Percentiles rank a stretch among this genome's conserved stretches.
These are phyloP conservation scores for Plantago major DNA, from an alignment of 257 asterid species.

Conservation along the genomic window DNA sequence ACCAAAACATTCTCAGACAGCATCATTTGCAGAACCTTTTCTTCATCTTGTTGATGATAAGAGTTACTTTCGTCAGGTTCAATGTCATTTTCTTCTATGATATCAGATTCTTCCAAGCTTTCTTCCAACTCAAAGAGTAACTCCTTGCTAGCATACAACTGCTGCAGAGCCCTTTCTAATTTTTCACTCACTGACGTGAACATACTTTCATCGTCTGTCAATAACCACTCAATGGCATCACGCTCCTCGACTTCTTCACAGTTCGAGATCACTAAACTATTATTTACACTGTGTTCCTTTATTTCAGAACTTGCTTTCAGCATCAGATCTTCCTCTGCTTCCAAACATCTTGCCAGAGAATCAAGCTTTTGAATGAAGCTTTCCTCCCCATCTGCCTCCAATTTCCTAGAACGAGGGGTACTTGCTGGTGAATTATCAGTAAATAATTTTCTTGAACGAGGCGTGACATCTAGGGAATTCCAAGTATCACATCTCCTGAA, in stretches of 20 bases:
- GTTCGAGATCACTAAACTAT: slow-evolving; percentile 33
- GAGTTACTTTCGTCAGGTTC: slow-evolving; percentile 15
- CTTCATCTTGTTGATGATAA: slow-evolving; percentile 17
- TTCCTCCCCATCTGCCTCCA: slow-evolving; percentile 32
- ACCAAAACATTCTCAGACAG: slow-evolving; percentile 20
- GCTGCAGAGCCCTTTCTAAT: slow-evolving; percentile 42
- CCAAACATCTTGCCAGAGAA: slow-evolving; percentile 26
- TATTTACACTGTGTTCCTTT: slow-evolving; percentile 33
- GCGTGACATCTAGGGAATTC: slow-evolving; percentile 17
- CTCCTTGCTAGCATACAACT: slow-evolving; percentile 43
- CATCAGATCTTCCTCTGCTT: slow-evolving; percentile 43
- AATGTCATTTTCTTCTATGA: slow-evolving; percentile 13
- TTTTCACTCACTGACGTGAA: slow-evolving; percentile 44
- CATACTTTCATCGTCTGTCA: slow-evolving; percentile 42
- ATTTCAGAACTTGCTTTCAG: slow-evolving; percentile 33
- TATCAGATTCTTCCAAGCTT: slow-evolving; percentile 27
- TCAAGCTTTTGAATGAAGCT: slow-evolving; percentile 33
- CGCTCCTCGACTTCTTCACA: slow-evolving; percentile 51
- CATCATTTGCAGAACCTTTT: slow-evolving; percentile 1
- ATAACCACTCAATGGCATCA: slow-evolving; percentile 42
- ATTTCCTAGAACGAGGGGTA: slow-evolving; percentile 26
- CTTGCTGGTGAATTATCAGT: slow-evolving; percentile 16
- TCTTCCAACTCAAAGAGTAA: slow-evolving; percentile 38
- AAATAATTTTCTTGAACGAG: slow-evolving; percentile 19
- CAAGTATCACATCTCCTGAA: slow-evolving; percentile 12